A percentile compares a stretch with the other conserved stretches of the same genome.
These are phyloP conservation scores for Stylosanthes scabra DNA, from an alignment of 331 rosid genomes.

Conservation along the genomic window DNA sequence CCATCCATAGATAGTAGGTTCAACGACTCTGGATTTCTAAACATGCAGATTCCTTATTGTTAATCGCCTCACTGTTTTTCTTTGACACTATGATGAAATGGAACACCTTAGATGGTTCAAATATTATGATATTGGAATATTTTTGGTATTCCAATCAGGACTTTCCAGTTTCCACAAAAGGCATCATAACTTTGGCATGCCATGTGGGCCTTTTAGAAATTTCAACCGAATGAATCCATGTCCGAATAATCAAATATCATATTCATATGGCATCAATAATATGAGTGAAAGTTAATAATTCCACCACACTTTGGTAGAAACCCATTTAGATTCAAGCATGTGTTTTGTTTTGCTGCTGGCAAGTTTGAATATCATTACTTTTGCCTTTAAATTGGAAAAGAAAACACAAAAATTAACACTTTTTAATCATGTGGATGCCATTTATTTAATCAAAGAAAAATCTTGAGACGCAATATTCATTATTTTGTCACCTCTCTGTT, in stretches of 20 bases:
- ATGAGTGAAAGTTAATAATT: neutral
- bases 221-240: constrained; percentile 20
- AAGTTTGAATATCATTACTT: neutral
- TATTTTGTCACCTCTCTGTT: no score
- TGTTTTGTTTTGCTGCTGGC: neutral
- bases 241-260: neutral
- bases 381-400: no score
- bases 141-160: neutral
- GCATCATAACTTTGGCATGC: neutral
- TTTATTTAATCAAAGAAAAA: no score
- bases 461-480: no score
- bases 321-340: neutral
- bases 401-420: no score
- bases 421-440: no score
- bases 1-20: neutral
- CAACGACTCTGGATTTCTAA: neutral
- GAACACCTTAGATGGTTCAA: constrained; percentile 40
- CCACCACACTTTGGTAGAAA: constrained; percentile 1
- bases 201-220: constrained; percentile 18
- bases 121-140: neutral
- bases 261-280: neutral
- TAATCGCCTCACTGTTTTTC: constrained; percentile 26
- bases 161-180: neutral
- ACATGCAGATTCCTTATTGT: constrained; percentile 22
- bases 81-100: constrained; percentile 29